phyloP scores from a whole-genome alignment of 495 filamentous ascomycete genomes.

The Eremomyces bilateralis region DNA sequence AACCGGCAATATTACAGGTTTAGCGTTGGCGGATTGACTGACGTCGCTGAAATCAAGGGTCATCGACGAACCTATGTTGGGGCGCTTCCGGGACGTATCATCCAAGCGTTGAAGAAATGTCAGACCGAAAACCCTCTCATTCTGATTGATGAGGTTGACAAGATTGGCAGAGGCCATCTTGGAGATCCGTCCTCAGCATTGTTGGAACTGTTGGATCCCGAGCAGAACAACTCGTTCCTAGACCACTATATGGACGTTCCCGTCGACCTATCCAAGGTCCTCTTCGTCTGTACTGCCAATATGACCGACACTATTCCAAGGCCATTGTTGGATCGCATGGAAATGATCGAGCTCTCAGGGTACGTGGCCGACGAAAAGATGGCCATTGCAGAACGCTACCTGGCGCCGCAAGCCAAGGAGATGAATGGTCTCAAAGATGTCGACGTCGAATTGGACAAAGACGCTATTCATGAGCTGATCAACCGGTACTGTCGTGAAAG shows the following conservation, averaged over 20 bases:
- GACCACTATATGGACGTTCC: slow-evolving; percentile 99
- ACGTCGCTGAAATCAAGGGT: slow-evolving; percentile 99
- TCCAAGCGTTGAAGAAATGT: slow-evolving; percentile 96
- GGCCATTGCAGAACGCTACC: slow-evolving; percentile 86
- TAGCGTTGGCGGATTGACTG: slow-evolving; percentile 87
- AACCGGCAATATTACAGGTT: slow-evolving; percentile 96
- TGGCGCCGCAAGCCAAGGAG: slow-evolving; percentile 79
- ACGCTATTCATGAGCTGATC: slow-evolving; percentile 88
- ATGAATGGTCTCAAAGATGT: slow-evolving; percentile 77
- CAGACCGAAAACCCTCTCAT: slow-evolving; percentile 96
- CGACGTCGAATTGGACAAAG: slow-evolving; percentile 60
- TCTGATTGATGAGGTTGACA: slow-evolving; percentile 94
- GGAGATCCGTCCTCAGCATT: slow-evolving; percentile 91
- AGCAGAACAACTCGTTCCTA: slow-evolving; percentile 92
- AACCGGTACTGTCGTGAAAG: slow-evolving; percentile 96
- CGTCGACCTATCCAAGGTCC: slow-evolving; percentile 89
- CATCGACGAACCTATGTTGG: slow-evolving; percentile 94
- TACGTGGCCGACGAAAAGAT: slow-evolving; percentile 98
- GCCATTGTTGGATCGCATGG: slow-evolving; percentile 91
- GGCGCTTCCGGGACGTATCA: slow-evolving; percentile 85
- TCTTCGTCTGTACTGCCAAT: slow-evolving; percentile 98
- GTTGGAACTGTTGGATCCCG: slow-evolving; percentile 85
- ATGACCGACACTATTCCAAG: slow-evolving; percentile 97
- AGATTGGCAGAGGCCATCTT: slow-evolving; percentile 87
- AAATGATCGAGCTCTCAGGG: slow-evolving; percentile 87